Percentiles rank a stretch among this genome's conserved stretches.
Evolutionary conservation across 257 asterid genomes (phyloP).

Genomic region (Schizonepeta tenuifolia): DNA sequence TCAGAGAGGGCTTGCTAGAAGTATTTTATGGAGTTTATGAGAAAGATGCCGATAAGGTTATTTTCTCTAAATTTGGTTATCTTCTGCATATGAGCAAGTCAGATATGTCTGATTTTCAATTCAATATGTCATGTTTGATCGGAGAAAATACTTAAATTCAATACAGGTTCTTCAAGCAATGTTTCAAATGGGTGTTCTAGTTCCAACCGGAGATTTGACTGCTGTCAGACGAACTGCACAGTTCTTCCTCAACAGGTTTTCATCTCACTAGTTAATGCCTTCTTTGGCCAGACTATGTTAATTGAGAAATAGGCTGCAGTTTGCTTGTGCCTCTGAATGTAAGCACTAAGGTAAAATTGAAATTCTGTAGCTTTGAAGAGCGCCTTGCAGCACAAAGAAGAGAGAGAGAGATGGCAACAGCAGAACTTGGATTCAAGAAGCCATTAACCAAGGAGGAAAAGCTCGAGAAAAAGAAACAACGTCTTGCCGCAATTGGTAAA

Average conservation of each 20-base stretch:
- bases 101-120: neutral
- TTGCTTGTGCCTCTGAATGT: constrained; percentile 1
- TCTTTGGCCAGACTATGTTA: neutral
- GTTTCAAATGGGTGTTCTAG: constrained; percentile 94
- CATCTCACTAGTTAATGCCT: constrained; percentile 8
- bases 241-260: constrained; percentile 86
- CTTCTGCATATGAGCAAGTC: neutral
- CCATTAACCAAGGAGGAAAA: constrained; percentile 83
- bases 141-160: neutral
- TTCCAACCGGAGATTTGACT: constrained; percentile 92
- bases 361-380: constrained; percentile 79
- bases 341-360: constrained; percentile 9
- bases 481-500: constrained; percentile 94
- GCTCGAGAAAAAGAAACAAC: constrained; percentile 80
- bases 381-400: constrained; percentile 85
- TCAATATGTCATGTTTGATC: neutral
- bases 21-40: constrained; percentile 93
- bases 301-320: neutral
- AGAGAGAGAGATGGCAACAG: constrained; percentile 72
- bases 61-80: constrained; percentile 15
- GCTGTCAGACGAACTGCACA: constrained; percentile 94
- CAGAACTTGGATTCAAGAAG: constrained; percentile 89
- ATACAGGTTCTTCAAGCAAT: constrained; percentile 82
- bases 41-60: constrained; percentile 84
- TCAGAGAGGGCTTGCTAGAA: constrained; percentile 87